These are phyloP conservation scores for Apophysomyces trapeziformis DNA, from an alignment of 371 early-diverging fungal species.

Conservation along the genomic window DNA sequence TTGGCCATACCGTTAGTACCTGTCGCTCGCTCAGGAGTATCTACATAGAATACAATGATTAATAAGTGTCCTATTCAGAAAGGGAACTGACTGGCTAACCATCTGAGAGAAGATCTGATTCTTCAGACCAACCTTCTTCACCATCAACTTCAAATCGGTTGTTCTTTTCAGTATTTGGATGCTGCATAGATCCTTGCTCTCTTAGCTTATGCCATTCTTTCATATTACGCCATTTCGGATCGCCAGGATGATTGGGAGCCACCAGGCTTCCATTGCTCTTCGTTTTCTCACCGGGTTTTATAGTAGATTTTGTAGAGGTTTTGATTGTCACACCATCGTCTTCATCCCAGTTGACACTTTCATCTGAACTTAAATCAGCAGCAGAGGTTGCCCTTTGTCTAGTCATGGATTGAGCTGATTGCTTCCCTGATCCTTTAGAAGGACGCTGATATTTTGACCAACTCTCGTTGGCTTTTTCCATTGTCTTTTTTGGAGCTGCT, in stretches of 20 bases:
- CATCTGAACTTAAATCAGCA: constrained; percentile 17
- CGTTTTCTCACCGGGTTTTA: not conserved
- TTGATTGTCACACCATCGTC: constrained; percentile 32
- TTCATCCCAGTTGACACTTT: constrained; percentile 22
- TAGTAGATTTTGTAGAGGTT: constrained; percentile 7
- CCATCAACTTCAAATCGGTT: not conserved
- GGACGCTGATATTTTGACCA: not conserved
- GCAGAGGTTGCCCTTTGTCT: not conserved
- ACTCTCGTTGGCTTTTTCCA: not conserved
- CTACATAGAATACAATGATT: too few relatives aligned
- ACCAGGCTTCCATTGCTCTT: not conserved
- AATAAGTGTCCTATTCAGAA: too few relatives aligned
- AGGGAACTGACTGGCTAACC: not conserved
- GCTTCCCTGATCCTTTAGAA: too few relatives aligned
- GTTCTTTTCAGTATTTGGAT: not conserved
- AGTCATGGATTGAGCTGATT: not conserved
- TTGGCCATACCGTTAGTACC: not conserved
- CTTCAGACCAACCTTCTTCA: not conserved
- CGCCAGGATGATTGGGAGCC: constrained; percentile 6
- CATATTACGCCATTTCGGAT: not conserved
- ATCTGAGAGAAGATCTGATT: not conserved
- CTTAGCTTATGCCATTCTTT: not conserved
- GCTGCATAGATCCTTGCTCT: not conserved
- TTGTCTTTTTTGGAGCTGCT: not conserved
- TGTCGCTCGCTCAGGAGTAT: too few relatives aligned